phyloP scores from a whole-genome alignment of 768 basidiomycete species.

The Dacryopinax spathularia region DNA sequence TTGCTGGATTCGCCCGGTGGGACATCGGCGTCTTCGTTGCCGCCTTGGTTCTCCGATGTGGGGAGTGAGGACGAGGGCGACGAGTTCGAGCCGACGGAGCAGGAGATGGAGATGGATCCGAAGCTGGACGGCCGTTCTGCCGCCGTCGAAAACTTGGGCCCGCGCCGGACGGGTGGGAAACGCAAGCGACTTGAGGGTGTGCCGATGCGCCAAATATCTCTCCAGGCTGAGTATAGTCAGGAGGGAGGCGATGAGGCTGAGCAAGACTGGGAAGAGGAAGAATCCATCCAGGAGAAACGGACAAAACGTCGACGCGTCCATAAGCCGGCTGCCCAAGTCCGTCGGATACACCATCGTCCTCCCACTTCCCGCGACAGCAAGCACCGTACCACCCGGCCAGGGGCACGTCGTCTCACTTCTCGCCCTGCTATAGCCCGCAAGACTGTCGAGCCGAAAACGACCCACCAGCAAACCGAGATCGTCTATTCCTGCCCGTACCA shows the following conservation, averaged over 20 bases:
- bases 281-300: slow-evolving; percentile 18
- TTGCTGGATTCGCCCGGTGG: not conserved
- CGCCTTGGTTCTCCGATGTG: not conserved
- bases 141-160: not conserved
- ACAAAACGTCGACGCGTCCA: slow-evolving; percentile 12
- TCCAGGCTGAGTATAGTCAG: not conserved
- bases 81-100: too few relatives aligned
- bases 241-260: not conserved
- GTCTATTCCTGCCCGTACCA: slow-evolving; percentile 2
- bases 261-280: slow-evolving; percentile 14
- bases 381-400: not conserved
- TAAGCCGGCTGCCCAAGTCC: not conserved
- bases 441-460: slow-evolving; percentile 12
- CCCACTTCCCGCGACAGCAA: not conserved
- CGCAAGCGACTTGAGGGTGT: not conserved
- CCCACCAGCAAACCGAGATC: not conserved
- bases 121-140: not conserved
- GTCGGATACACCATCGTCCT: not conserved
- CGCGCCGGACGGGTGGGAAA: not conserved
- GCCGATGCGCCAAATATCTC: too few relatives aligned
- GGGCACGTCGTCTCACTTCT: slow-evolving; percentile 1
- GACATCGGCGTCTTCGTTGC: not conserved
- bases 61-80: not conserved
- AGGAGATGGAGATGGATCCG: not conserved
- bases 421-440: too few relatives aligned